Base-by-base conservation (phyloP, 768 basidiomycete species). In the Grammothele lineata region DNA sequence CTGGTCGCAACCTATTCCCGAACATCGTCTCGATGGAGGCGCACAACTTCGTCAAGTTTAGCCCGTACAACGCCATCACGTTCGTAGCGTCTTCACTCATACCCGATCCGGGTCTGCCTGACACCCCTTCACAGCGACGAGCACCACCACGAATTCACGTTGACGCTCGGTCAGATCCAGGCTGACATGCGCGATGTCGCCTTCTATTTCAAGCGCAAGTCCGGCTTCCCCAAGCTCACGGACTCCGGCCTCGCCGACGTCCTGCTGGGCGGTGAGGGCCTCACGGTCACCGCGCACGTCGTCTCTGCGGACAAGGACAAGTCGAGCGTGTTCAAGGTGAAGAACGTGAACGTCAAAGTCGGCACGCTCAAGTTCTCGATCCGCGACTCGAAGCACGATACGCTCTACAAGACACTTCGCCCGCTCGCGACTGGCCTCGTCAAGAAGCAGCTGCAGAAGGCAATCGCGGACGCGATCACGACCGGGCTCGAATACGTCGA, bases 111-210 rank as follows among this genome's bases (percentile, higher is more conserved):
- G n/a, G n/a, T n/a, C n/a, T n/a, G n/a, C 15, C 24, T 45, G 19
- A 43, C 26, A 41, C 3, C 9, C 18, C 21, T 23, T 10, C 68
- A 0, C 50, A 57, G 66, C 4, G 90, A 90, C 62, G 72, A 80
- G 53, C 65, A 72, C 23, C 75, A 77, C 55, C 90, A 95, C 64
- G 76, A 80, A 44, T 80, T 96, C 61, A 83, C 76, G 27, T 62
- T 96, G 45, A 81, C 80, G 7, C 73, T 96, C 30, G 73, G 72
- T 23, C 93, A 97, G 65, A 87, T 96, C 57, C 93, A 97, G 62
- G 87, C 87, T 5, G 92, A 96, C 56, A 87, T 98, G 80, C 79
- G 88, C 14, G 93, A 97, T 57, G 89, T 96, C 12, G 85, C 87
- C 8, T 95, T 98, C 65, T 91, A 85, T 62, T 93, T 90, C 73